phyloP scores from a whole-genome alignment of 768 basidiomycete genomes.

The Macrolepiota dolichaula region DNA sequence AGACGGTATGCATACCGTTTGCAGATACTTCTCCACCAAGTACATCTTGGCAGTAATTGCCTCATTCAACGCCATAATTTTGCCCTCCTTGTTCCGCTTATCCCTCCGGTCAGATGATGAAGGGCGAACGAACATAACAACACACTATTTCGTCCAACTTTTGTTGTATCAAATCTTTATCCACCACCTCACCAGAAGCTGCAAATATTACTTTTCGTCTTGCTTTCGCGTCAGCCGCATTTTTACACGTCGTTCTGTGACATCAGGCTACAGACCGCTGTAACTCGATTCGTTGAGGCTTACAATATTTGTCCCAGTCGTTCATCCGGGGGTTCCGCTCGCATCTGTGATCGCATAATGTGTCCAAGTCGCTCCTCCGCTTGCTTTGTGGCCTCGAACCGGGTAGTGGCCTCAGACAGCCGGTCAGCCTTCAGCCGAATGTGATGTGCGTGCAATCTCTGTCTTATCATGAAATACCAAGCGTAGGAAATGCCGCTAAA shows the following conservation, averaged over 20 bases:
- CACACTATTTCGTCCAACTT: background rate
- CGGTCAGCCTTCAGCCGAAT: conserved; percentile 14
- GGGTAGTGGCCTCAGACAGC: background rate
- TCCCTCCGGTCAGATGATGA: background rate
- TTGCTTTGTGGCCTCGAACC: background rate
- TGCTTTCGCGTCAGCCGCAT: background rate
- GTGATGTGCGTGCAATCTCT: conserved; percentile 22
- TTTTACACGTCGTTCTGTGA: background rate
- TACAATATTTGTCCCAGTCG: background rate
- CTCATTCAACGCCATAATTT: background rate
- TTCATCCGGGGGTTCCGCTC: background rate
- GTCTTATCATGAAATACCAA: background rate
- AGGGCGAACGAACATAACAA: background rate
- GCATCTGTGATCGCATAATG: background rate
- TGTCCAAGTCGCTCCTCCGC: background rate
- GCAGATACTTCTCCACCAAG: background rate
- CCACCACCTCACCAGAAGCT: background rate
- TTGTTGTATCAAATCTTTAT: conserved; percentile 9
- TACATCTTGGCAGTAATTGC: conserved; percentile 1
- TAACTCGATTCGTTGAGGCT: background rate
- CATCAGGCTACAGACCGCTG: background rate
- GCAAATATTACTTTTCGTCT: background rate
- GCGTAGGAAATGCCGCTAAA: background rate
- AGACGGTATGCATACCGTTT: background rate
- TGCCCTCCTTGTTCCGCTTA: background rate